Evolutionary conservation across 1,284 basidiomycete species (phyloP).

Genomic region (Acaromyces ingoldii): DNA sequence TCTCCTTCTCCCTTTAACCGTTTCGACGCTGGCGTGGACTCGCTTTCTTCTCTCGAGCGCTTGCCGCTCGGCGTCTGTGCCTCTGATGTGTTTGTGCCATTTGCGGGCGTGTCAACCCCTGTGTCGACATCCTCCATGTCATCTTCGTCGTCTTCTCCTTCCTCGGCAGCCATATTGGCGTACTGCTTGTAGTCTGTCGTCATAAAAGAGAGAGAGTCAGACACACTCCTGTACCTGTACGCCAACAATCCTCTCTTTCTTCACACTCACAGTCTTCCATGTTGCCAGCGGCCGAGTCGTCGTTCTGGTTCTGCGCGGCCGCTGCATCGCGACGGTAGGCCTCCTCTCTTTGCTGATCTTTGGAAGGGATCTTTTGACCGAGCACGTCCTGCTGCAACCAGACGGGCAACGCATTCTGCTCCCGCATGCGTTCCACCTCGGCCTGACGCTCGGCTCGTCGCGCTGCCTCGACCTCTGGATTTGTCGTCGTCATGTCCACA

Average conservation of each 20-base stretch:
- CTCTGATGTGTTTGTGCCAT: neutral
- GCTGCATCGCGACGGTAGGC: constrained; percentile 17
- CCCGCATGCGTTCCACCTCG: constrained; percentile 52
- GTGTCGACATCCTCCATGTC: constrained; percentile 26
- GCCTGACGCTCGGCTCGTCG: constrained; percentile 53
- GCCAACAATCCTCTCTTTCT: neutral
- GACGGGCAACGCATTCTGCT: constrained; percentile 82
- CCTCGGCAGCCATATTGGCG: constrained; percentile 30
- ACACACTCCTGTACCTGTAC: neutral
- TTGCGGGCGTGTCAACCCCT: neutral
- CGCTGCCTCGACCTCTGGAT: constrained; percentile 44
- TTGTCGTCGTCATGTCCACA: constrained; percentile 42
- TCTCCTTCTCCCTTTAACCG: neutral
- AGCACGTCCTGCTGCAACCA: constrained; percentile 87
- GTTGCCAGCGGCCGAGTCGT: constrained; percentile 13
- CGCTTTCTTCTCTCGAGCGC: constrained; percentile 9
- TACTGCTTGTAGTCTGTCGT: constrained; percentile 47
- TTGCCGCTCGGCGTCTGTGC: constrained; percentile 4
- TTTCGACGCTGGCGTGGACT: neutral
- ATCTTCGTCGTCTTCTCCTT: constrained; percentile 18
- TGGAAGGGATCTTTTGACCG: constrained; percentile 56
- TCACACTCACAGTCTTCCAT: constrained; percentile 35
- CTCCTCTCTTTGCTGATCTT: constrained; percentile 4
- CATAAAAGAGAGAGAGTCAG: neutral
- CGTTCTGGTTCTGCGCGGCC: constrained; percentile 21